A percentile compares a stretch with the other conserved stretches of the same genome.
phyloP scores from a whole-genome alignment of 192 early-diverging fungal genomes.

The Umbelopsis sp. region DNA sequence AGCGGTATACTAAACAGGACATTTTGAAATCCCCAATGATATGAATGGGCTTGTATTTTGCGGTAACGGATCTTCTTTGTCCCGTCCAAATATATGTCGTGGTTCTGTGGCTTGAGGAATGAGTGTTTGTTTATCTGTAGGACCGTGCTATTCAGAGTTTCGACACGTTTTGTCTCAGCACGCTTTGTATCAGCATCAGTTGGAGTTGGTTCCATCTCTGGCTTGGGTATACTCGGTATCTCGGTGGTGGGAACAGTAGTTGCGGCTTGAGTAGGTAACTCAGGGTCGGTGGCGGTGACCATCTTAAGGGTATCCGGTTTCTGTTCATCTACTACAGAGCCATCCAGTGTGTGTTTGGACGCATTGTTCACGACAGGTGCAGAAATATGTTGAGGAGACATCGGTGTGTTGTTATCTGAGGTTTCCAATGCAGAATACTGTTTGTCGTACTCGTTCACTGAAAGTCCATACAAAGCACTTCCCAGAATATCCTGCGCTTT shows the following conservation, averaged over 20 bases:
- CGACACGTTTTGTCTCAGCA: background rate
- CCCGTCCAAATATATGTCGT: constrained; percentile 29
- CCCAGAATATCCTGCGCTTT: constrained; percentile 7
- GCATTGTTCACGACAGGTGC: background rate
- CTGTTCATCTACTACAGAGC: background rate
- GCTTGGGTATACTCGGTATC: background rate
- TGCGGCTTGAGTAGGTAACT: background rate
- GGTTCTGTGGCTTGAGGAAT: constrained; percentile 25
- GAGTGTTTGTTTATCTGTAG: constrained; percentile 36
- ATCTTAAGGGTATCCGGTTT: background rate
- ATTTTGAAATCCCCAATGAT: constrained; percentile 47
- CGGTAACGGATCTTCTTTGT: constrained; percentile 31
- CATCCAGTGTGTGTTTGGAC: background rate
- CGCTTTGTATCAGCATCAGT: too few relatives aligned
- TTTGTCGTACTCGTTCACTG: constrained; percentile 9
- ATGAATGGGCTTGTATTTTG: constrained; percentile 41
- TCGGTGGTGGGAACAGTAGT: background rate
- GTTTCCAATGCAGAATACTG: background rate
- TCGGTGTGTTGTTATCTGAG: background rate
- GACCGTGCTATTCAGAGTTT: constrained; percentile 8
- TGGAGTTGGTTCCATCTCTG: background rate
- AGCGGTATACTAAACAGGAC: constrained; percentile 8
- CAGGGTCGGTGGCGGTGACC: background rate
- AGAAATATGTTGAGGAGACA: background rate
- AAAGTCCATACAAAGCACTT: background rate